Evolutionary conservation across 1,284 basidiomycete species (phyloP).

Genomic region (Puccinia horiana): DNA sequence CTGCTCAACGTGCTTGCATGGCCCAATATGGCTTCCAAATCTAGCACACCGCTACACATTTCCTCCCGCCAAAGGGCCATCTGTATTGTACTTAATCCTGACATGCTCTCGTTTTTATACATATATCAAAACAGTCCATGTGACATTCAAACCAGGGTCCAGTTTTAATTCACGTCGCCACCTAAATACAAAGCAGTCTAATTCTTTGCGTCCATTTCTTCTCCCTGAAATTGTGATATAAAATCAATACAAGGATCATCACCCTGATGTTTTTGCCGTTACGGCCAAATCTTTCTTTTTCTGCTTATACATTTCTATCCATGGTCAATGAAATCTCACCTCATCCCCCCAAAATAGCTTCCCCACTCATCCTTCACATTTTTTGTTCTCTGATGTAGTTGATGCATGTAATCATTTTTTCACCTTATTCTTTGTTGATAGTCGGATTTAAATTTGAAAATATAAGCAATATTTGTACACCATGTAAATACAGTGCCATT

Average conservation of each 20-base stretch:
- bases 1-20: constrained; percentile 49
- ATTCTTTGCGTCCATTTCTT: background rate
- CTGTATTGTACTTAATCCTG: background rate
- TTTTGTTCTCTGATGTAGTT: background rate
- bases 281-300: background rate
- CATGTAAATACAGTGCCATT: too few species aligned
- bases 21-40: constrained; percentile 45
- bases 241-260: background rate
- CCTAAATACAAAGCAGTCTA: too few species aligned
- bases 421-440: background rate
- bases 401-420: background rate
- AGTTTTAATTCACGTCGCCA: too few species aligned
- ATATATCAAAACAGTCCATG: too few species aligned
- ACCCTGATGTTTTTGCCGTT: background rate
- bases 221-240: background rate
- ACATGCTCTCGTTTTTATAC: too few species aligned
- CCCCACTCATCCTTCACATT: background rate
- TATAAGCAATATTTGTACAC: too few species aligned
- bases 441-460: background rate
- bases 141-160: too few species aligned
- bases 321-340: background rate
- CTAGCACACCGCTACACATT: background rate
- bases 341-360: background rate
- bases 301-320: background rate
- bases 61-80: background rate